phyloP scores from a whole-genome alignment of 768 basidiomycete genomes.

The Cubamyces lactineus region DNA sequence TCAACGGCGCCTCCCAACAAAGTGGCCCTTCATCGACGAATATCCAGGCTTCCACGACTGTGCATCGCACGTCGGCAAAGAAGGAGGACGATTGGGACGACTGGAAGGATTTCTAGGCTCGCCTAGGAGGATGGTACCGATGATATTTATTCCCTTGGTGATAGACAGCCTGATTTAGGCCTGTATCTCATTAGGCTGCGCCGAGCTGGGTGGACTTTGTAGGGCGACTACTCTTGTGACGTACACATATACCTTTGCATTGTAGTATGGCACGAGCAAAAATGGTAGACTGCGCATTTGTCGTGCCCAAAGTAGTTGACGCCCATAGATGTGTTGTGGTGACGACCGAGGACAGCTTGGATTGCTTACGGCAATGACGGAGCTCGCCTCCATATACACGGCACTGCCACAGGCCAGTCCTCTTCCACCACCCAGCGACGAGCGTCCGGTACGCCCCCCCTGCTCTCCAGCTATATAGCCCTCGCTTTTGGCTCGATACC shows the following conservation, averaged over 20 bases:
- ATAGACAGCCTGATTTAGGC: not conserved
- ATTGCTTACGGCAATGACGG: slow-evolving; percentile 1
- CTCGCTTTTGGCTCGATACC: not conserved
- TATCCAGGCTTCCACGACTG: slow-evolving; percentile 19
- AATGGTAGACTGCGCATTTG: too few relatives aligned
- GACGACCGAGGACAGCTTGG: too few relatives aligned
- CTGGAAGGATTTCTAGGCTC: slow-evolving; percentile 51
- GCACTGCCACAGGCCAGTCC: slow-evolving; percentile 20
- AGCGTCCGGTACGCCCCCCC: slow-evolving; percentile 6
- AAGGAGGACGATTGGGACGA: slow-evolving; percentile 49
- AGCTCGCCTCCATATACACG: slow-evolving; percentile 7
- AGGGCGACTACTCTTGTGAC: not conserved
- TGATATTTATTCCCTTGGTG: slow-evolving; percentile 15
- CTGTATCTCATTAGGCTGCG: not conserved
- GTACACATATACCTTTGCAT: too few relatives aligned
- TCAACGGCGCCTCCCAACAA: slow-evolving; percentile 33
- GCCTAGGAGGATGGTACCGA: not conserved
- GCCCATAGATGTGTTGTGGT: too few relatives aligned
- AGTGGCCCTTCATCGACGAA: slow-evolving; percentile 20
- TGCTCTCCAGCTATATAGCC: slow-evolving; percentile 4
- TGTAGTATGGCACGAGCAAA: too few relatives aligned
- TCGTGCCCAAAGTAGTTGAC: too few relatives aligned
- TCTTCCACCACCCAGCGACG: slow-evolving; percentile 2
- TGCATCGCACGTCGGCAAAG: slow-evolving; percentile 31
- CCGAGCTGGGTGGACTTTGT: not conserved